These are phyloP conservation scores for Neocallimastix lanati DNA, from an alignment of 192 early-diverging fungal species.

Conservation along the genomic window DNA sequence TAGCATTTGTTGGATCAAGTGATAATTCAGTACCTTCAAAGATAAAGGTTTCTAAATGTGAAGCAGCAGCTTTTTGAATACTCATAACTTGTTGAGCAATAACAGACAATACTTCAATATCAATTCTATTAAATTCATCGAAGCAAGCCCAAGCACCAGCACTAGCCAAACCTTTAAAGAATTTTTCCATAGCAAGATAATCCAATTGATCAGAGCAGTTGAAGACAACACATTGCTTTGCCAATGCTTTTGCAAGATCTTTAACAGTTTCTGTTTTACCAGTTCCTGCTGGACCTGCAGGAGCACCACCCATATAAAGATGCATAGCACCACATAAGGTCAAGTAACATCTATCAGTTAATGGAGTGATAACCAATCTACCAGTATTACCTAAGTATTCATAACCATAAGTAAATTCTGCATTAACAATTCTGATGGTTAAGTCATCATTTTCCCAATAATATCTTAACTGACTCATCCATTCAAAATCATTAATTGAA, in stretches of 20 bases:
- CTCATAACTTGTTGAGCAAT: conserved; percentile 44
- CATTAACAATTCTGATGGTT: conserved; percentile 37
- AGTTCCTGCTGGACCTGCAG: conserved; percentile 37
- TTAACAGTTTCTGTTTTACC: conserved; percentile 44
- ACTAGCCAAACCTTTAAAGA: conserved; percentile 37
- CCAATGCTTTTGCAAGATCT: conserved; percentile 37
- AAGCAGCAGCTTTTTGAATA: conserved; percentile 30
- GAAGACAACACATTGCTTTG: conserved; percentile 45
- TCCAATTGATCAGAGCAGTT: conserved; percentile 45
- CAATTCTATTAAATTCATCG: conserved; percentile 45
- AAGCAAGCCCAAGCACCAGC: conserved; percentile 44
- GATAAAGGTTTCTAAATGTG: conserved; percentile 24
- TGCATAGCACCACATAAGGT: conserved; percentile 39
- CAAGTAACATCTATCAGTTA: conserved; percentile 38
- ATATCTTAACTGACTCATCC: conserved; percentile 40
- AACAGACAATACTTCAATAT: conserved; percentile 41
- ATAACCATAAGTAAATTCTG: conserved; percentile 35
- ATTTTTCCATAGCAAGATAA: conserved; percentile 43
- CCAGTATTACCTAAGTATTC: conserved; percentile 45
- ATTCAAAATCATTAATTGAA: conserved; percentile 41
- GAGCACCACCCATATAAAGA: conserved; percentile 41
- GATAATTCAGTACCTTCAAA: conserved; percentile 42
- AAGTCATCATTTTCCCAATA: conserved; percentile 45
- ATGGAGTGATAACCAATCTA: conserved; percentile 33
- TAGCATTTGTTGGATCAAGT: conserved; percentile 37